Evolutionary conservation across 2,329 filamentous ascomycete species (phyloP), one percentile per base, ranked within the genome.

Genomic region (Fusarium beomiforme): DNA sequence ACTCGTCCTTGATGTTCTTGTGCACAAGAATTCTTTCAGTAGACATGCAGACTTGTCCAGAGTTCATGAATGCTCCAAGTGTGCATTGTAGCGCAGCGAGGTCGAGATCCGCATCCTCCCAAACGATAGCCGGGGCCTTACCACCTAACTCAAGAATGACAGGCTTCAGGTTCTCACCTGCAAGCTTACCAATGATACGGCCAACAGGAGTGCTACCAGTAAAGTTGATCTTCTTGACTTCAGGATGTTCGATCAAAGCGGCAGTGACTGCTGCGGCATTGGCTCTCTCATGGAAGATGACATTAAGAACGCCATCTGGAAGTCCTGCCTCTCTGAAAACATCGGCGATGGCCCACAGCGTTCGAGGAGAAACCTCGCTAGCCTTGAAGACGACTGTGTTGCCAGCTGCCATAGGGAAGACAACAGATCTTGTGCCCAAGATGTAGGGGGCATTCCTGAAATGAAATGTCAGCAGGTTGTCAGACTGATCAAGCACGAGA

Each of bases 21-120:
- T 89, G 87, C 6, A 90, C 85, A 12, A 90, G 75, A 34, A 96
- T 91, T 31, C 90, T 88, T 81, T 97, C 93, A 0, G 93, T 96
- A 21, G 88, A 87, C 93, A 97, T 96, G 85, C 94, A 97, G 47
- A 96, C 89, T 82, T 97, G 94, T 0, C 94, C 94, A 4, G 85
- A 84, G 78, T 95, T 88, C 65, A 93, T 76, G 77, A 95, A 94
- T 0, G 92, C 85, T 6, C 93, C 93, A 3, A 92, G 79, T 0
- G 89, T 89, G 73, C 91, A 93, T 74, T 90, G 87, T 16, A 85
- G 79, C 0, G 92, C 94, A 0, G 94, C 93, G 26, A 88, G 85
- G 33, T 92, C 86, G 42, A 97, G 78, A 76, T 97, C 88, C 17
- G 94, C 93, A 79, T 97, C 94, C 54, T 93, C 90, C 79, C 92